These are phyloP conservation scores for Diutina catenulata DNA, from an alignment of 1,139 yeast genomes.

Conservation along the genomic window DNA sequence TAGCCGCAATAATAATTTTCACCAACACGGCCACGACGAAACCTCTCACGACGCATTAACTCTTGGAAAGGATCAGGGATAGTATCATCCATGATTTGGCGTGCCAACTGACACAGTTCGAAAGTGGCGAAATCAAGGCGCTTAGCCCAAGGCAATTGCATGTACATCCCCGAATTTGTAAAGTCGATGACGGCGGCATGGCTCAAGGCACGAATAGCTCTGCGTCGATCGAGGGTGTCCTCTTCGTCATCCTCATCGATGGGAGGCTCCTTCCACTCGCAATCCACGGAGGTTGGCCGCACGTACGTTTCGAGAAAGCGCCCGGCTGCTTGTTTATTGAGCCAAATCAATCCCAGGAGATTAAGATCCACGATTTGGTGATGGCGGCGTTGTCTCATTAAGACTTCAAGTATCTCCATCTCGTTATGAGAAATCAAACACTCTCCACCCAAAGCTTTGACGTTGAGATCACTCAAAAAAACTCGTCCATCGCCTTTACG, in stretches of 20 bases:
- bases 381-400: too few relatives aligned
- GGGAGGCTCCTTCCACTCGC: slow-evolving; percentile 7
- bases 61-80: slow-evolving; percentile 21
- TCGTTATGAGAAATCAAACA: too few relatives aligned
- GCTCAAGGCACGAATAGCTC: background rate
- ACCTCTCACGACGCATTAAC: slow-evolving; percentile 19
- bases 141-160: slow-evolving; percentile 32
- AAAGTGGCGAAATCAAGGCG: slow-evolving; percentile 18
- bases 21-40: slow-evolving; percentile 34
- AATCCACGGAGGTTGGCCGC: slow-evolving; percentile 5
- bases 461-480: slow-evolving; percentile 29
- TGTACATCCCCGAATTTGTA: slow-evolving; percentile 48
- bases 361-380: slow-evolving; percentile 18
- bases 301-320: slow-evolving; percentile 23
- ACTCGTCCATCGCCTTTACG: slow-evolving; percentile 20
- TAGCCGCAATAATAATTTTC: slow-evolving; percentile 24
- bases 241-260: slow-evolving; percentile 7
- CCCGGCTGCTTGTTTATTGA: slow-evolving; percentile 20
- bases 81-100: slow-evolving; percentile 22
- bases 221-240: slow-evolving; percentile 4
- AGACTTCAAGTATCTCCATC: too few relatives aligned
- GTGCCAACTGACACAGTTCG: slow-evolving; percentile 21
- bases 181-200: slow-evolving; percentile 22
- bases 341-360: slow-evolving; percentile 41
- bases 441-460: slow-evolving; percentile 27